These are phyloP conservation scores for Helianthus annuus DNA, from an alignment of 129 eudicot genomes.

Conservation along the genomic window DNA sequence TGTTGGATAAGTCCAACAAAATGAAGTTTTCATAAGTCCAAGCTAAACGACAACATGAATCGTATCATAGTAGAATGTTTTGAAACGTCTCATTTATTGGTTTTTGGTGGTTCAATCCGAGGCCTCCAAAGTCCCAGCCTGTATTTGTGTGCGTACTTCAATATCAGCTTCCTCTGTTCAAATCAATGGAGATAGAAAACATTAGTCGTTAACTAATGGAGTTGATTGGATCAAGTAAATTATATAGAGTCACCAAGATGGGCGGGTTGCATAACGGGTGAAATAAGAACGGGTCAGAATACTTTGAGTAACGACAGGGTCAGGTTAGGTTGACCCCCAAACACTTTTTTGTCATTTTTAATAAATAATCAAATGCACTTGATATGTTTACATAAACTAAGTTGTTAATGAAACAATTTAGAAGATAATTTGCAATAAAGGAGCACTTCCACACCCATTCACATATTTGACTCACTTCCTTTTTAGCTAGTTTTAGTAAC, in stretches of 20 bases:
- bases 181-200: background rate
- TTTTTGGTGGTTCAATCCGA: constrained; percentile 47
- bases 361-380: background rate
- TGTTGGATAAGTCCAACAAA: background rate
- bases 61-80: background rate
- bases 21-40: constrained; percentile 11
- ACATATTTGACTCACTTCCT: background rate
- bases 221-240: background rate
- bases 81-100: constrained; percentile 21
- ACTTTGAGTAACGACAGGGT: background rate
- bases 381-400: background rate
- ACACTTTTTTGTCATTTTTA: background rate
- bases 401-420: background rate
- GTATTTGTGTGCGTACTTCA: constrained; percentile 87
- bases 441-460: background rate
- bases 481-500: background rate
- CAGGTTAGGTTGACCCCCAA: background rate
- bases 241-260: background rate
- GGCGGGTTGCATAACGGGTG: background rate
- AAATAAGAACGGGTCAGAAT: background rate
- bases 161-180: constrained; percentile 93
- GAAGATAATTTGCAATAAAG: background rate
- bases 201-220: background rate
- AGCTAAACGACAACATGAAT: background rate
- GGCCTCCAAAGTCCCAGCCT: constrained; percentile 99